Evolutionary conservation across 2,329 filamentous ascomycete genomes (phyloP).

Genomic region (Fusarium pseudonygamai): DNA sequence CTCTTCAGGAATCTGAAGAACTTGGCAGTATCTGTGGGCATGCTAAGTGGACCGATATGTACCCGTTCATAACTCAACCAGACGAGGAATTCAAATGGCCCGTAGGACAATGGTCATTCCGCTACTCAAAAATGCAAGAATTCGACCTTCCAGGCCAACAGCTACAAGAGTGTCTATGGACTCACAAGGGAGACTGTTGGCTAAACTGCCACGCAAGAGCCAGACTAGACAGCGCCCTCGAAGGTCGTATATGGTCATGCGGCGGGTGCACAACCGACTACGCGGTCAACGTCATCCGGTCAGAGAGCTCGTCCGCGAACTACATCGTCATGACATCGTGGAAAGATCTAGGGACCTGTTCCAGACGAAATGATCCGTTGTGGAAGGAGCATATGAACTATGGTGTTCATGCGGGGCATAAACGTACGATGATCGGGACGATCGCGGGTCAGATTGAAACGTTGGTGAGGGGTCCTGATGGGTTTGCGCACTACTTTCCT

Average conservation of each 20-base stretch:
- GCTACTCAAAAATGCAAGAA: fast-evolving
- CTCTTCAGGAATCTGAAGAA: background rate
- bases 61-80: background rate
- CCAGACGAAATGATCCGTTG: background rate
- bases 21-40: background rate
- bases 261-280: background rate
- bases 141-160: background rate
- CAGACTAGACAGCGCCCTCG: background rate
- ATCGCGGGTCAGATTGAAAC: background rate
- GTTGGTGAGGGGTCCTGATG: background rate
- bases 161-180: background rate
- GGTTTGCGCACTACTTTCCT: background rate
- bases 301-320: background rate
- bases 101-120: background rate
- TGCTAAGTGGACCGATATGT: background rate
- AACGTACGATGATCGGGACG: background rate
- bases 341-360: background rate
- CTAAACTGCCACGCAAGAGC: background rate
- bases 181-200: background rate
- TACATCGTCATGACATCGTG: background rate
- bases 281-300: background rate
- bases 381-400: background rate
- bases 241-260: background rate
- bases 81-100: background rate
- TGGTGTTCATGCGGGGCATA: background rate